Percentiles rank a stretch among this genome's conserved stretches.
These are phyloP conservation scores for Wilcoxina mikolae DNA, from an alignment of 495 filamentous ascomycete species.

Conservation along the genomic window DNA sequence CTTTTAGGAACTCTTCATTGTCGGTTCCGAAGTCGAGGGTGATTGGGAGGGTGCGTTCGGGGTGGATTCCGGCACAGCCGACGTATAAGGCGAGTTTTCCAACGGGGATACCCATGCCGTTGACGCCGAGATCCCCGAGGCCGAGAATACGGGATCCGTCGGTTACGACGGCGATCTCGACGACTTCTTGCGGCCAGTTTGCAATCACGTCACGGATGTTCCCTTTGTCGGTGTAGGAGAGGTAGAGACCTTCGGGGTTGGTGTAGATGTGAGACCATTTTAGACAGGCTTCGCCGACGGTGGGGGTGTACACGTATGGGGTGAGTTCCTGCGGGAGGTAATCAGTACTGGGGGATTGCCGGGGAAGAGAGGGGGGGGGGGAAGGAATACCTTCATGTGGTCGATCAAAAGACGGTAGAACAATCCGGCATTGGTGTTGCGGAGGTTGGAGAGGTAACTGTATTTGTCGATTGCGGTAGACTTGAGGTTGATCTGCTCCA, in stretches of 20 bases:
- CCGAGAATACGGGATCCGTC: conserved; percentile 95
- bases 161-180: conserved; percentile 92
- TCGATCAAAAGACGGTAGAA: conserved; percentile 90
- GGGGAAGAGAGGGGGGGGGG: background rate
- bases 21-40: conserved; percentile 82
- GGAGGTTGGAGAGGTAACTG: conserved; percentile 76
- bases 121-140: conserved; percentile 87
- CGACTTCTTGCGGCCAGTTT: conserved; percentile 60
- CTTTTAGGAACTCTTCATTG: conserved; percentile 74
- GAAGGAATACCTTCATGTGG: conserved; percentile 52
- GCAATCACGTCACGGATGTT: conserved; percentile 54
- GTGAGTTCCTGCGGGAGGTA: conserved; percentile 49
- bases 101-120: conserved; percentile 96
- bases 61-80: conserved; percentile 90
- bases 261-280: conserved; percentile 94
- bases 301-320: conserved; percentile 91
- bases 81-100: conserved; percentile 90
- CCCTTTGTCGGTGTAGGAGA: conserved; percentile 62
- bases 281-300: conserved; percentile 90
- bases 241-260: conserved; percentile 78
- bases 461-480: conserved; percentile 81
- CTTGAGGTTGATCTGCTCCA: conserved; percentile 61
- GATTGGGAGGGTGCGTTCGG: conserved; percentile 78
- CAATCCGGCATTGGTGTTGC: conserved; percentile 77
- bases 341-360: conserved; percentile 6